Conservation (phyloP, 768 basidiomycete genomes). For the Serendipita vermifera region DNA sequence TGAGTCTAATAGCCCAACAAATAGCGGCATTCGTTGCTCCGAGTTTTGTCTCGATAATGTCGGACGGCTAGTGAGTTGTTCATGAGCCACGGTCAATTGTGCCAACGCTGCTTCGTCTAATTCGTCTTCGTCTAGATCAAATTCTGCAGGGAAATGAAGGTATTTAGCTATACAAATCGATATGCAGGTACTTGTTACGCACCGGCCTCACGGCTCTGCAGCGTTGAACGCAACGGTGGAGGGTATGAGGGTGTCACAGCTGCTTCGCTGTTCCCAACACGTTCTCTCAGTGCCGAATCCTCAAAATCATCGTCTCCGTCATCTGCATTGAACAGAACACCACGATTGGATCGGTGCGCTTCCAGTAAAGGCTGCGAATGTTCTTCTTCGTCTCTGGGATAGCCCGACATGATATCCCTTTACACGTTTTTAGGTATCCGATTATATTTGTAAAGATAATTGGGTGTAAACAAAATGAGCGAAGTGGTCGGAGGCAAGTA, state of each 20-base stretch:
- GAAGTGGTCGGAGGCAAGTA: background rate
- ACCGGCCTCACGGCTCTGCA: slow-evolving; percentile 71
- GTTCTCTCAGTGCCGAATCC: slow-evolving; percentile 4
- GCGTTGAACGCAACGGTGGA: slow-evolving; percentile 57
- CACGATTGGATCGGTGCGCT: slow-evolving; percentile 1
- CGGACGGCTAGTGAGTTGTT: slow-evolving; percentile 23
- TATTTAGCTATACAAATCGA: background rate
- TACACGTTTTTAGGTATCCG: too few species aligned
- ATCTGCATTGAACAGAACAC: slow-evolving; percentile 14
- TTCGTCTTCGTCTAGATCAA: slow-evolving; percentile 73
- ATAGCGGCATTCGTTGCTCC: slow-evolving; percentile 52
- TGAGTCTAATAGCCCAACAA: slow-evolving; percentile 63
- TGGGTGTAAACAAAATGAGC: too few species aligned
- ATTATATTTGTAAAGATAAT: too few species aligned
- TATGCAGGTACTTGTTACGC: slow-evolving; percentile 26
- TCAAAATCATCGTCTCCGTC: slow-evolving; percentile 14
- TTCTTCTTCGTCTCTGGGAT: slow-evolving; percentile 1
- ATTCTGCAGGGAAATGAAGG: slow-evolving; percentile 41
- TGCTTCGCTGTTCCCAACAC: background rate
- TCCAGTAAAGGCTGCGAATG: background rate
- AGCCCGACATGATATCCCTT: background rate
- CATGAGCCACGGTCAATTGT: slow-evolving; percentile 25
- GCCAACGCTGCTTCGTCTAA: slow-evolving; percentile 40
- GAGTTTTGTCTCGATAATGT: slow-evolving; percentile 27
- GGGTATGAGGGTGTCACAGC: slow-evolving; percentile 27